These are phyloP conservation scores for Paecilomyces fulvus DNA, from an alignment of 2,329 filamentous ascomycete species.

Conservation along the genomic window DNA sequence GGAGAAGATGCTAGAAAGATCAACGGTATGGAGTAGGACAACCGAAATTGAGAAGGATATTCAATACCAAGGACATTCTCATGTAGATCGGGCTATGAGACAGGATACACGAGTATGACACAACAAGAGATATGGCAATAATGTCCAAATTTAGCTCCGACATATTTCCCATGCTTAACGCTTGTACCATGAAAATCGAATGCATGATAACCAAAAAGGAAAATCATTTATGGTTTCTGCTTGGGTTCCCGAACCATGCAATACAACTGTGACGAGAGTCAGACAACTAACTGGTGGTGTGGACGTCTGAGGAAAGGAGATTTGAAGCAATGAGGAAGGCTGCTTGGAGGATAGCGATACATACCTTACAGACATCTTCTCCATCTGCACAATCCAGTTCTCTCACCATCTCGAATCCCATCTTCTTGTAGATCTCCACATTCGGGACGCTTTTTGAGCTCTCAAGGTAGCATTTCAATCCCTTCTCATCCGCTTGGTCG, in stretches of 20 bases:
- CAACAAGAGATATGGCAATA: not conserved
- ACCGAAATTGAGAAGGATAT: not conserved
- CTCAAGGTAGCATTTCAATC: slow-evolving; percentile 60
- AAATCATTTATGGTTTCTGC: not conserved
- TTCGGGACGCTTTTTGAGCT: slow-evolving; percentile 61
- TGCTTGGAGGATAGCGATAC: slow-evolving; percentile 1
- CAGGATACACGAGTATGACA: not conserved
- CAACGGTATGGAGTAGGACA: too few relatives aligned
- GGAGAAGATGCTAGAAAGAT: too few relatives aligned
- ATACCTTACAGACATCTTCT: slow-evolving; percentile 46
- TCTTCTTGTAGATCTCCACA: slow-evolving; percentile 59
- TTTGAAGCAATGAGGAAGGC: not conserved
- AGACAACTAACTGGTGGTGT: not conserved
- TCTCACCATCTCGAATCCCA: slow-evolving; percentile 58
- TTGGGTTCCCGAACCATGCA: slow-evolving; percentile 9
- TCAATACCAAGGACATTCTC: not conserved
- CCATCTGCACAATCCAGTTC: slow-evolving; percentile 61
- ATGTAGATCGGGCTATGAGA: not conserved
- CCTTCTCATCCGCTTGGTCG: slow-evolving; percentile 54
- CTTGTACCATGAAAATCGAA: not conserved
- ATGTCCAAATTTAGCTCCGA: not conserved
- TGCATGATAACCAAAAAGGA: not conserved
- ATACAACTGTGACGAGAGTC: slow-evolving; percentile 3
- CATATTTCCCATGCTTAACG: not conserved
- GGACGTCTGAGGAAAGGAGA: not conserved